These are phyloP conservation scores for Ustilago hordei DNA, from an alignment of 1,284 basidiomycete genomes.

Conservation along the genomic window DNA sequence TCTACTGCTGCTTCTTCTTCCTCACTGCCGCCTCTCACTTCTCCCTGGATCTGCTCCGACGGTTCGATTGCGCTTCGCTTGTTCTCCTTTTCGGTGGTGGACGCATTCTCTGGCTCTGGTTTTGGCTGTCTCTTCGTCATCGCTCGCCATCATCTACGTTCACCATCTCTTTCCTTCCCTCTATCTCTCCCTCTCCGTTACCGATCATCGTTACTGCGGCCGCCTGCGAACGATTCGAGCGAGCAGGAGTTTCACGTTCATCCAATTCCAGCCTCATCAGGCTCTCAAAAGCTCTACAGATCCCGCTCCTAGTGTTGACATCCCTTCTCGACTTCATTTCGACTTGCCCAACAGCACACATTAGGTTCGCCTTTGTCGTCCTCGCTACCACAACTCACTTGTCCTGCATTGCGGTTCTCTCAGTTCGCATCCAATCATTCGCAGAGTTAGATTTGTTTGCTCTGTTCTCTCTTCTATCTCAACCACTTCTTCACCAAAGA, in stretches of 20 bases:
- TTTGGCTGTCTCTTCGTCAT: neutral
- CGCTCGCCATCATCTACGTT: slow-evolving; percentile 11
- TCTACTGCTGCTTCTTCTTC: neutral
- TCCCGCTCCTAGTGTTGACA: neutral
- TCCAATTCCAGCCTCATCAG: neutral
- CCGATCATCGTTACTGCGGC: slow-evolving; percentile 17
- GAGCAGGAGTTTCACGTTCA: slow-evolving; percentile 4
- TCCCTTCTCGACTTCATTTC: neutral
- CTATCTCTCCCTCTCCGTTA: neutral
- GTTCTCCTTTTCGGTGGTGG: neutral
- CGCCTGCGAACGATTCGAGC: slow-evolving; percentile 19
- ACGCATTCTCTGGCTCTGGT: neutral
- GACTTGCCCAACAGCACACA: neutral
- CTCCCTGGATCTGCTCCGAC: neutral
- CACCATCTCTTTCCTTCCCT: neutral
- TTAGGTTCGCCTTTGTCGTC: neutral
- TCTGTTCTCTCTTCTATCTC: neutral
- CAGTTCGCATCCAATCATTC: neutral
- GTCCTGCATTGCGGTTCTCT: neutral
- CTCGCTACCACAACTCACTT: neutral
- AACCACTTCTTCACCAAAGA: slow-evolving; percentile 5
- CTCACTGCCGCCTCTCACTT: neutral
- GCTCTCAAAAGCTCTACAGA: neutral
- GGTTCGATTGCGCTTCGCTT: slow-evolving; percentile 2
- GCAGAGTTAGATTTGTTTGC: neutral